Evolutionary conservation across 2,329 filamentous ascomycete species (phyloP), one percentile per base, ranked within the genome.

Genomic region (Penicillium vulpinum): DNA sequence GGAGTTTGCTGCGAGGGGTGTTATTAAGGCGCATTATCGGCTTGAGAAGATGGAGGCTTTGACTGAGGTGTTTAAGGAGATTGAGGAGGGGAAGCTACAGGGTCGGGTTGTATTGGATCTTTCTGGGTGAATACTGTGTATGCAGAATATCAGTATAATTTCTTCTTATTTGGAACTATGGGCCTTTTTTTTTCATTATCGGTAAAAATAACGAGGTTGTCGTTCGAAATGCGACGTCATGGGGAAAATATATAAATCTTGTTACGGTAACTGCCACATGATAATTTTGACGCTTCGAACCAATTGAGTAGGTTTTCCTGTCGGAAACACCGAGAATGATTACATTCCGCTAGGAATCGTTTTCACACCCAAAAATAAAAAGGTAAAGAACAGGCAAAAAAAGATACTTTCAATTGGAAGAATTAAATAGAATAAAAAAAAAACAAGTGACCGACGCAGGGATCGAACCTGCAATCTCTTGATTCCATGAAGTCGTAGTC

Each of bases 401-500:
- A n/a, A 33, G 15, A 24, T 2, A 11, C 22, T 24, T 4, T 22
- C 10, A 0, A 10, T n/a, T n/a, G 6, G 9, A n/a, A 15, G 8
- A 31, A 33, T 16, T 5, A 22, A 28, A 31, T 1, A 40, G 16
- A 35, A 7, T 0, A 11, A 24, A 10, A 3, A 43, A n/a, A 55
- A 70, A 72, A 67, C 58, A 8, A 57, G 36, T 73, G 71, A 73
- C 70, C 70, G 68, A 73, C 71, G 70, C 70, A 72, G 71, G 71
- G 64, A 48, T 78, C 75, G 76, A 78, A 78, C 77, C 76, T 77
- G 73, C 75, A 79, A 78, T 78, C 77, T 78, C 74, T 77, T 78
- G 77, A 79, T 78, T 77, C n/a, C n/a, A n/a, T n/a, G n/a, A n/a
- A n/a, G n/a, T n/a, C 77, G 77, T 78, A 79, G 77, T 79, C 77